These are phyloP conservation scores for Saccharomycopsis sp. DNA, from an alignment of 805 yeast genomes.

Conservation along the genomic window DNA sequence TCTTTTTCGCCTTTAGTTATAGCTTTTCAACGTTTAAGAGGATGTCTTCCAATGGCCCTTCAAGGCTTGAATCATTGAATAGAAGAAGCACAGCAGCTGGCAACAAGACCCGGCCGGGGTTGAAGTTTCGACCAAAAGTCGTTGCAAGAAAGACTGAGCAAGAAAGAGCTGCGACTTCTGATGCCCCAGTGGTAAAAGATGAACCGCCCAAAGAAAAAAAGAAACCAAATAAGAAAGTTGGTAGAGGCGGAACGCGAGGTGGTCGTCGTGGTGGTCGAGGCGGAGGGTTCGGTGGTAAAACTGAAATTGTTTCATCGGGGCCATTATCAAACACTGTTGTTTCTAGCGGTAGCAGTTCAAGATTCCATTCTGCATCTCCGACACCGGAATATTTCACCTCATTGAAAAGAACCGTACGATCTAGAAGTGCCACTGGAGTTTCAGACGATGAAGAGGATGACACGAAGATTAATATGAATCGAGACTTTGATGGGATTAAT, in stretches of 20 bases:
- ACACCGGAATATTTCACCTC: conserved; percentile 30
- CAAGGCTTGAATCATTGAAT: conserved; percentile 12
- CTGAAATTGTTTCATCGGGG: conserved; percentile 65
- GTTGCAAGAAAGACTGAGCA: conserved; percentile 81
- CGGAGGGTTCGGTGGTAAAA: conserved; percentile 29
- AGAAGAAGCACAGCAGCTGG: conserved; percentile 17
- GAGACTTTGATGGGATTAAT: conserved; percentile 34
- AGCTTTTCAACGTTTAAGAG: too few relatives aligned
- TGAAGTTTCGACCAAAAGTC: conserved; percentile 79
- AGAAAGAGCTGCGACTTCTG: conserved; percentile 58
- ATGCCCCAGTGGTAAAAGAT: conserved; percentile 49
- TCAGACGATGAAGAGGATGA: conserved; percentile 25
- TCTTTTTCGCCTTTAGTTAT: too few relatives aligned
- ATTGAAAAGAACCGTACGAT: conserved; percentile 12
- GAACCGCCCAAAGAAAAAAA: conserved; percentile 21
- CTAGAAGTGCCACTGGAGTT: conserved; percentile 17
- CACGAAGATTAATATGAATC: conserved; percentile 38
- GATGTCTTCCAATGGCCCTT: not conserved
- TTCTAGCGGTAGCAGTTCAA: conserved; percentile 3
- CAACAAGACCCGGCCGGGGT: conserved; percentile 38
- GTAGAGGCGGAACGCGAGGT: conserved; percentile 31
- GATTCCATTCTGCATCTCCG: conserved; percentile 24
- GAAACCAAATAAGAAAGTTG: not conserved
- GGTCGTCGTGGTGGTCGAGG: conserved; percentile 28
- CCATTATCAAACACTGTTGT: conserved; percentile 42